phyloP scores from a whole-genome alignment of 768 basidiomycete genomes.

The Lentinula sp. region DNA sequence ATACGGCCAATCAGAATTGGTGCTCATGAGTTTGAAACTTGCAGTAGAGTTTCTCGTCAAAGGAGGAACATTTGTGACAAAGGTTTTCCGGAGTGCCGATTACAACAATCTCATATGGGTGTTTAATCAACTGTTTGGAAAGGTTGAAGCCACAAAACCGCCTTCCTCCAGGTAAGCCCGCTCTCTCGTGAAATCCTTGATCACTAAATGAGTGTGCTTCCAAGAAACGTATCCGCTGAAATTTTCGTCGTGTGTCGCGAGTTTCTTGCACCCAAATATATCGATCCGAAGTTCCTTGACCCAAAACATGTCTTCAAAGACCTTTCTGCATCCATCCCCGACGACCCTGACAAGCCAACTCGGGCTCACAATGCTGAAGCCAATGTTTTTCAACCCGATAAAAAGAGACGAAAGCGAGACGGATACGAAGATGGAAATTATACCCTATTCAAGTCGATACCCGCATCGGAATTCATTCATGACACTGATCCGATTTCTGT shows the following conservation, averaged over 20 bases:
- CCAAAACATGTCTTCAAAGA: slow-evolving; percentile 98
- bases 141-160: slow-evolving; percentile 98
- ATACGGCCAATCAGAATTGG: slow-evolving; percentile 93
- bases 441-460: slow-evolving; percentile 72
- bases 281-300: slow-evolving; percentile 97
- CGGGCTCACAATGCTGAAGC: slow-evolving; percentile 67
- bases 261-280: slow-evolving; percentile 89
- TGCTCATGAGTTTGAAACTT: slow-evolving; percentile 90
- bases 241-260: slow-evolving; percentile 98
- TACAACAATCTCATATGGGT: slow-evolving; percentile 99
- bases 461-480: slow-evolving; percentile 67
- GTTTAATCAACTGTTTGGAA: slow-evolving; percentile 91
- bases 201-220: slow-evolving; percentile 1
- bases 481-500: slow-evolving; percentile 68
- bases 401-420: slow-evolving; percentile 87
- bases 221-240: slow-evolving; percentile 96
- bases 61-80: slow-evolving; percentile 95
- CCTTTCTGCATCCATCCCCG: slow-evolving; percentile 41
- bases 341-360: slow-evolving; percentile 43
- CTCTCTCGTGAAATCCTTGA: background rate
- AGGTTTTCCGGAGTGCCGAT: slow-evolving; percentile 96
- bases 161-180: slow-evolving; percentile 80
- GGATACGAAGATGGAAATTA: slow-evolving; percentile 96
- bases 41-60: slow-evolving; percentile 92
- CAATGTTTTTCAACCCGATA: slow-evolving; percentile 96